A percentile compares a stretch with the other conserved stretches of the same genome.
Evolutionary conservation across 1,139 yeast genomes (phyloP).

Genomic region (Suhomyces atakaporum): DNA sequence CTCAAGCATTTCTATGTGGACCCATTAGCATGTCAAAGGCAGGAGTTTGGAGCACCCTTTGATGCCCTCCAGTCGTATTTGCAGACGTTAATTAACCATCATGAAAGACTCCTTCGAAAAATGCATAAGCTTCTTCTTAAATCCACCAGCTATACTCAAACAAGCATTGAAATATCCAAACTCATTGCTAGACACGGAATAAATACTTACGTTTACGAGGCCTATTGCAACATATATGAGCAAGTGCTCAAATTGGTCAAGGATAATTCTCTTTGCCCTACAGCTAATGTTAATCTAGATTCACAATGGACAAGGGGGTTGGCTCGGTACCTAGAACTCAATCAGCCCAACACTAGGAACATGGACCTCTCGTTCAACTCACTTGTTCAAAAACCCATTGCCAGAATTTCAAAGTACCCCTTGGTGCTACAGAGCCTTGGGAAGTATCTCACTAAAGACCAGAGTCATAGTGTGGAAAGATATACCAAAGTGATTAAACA

Average conservation of each 20-base stretch:
- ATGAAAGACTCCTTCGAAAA: constrained; percentile 13
- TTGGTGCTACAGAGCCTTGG: constrained; percentile 46
- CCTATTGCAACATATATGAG: constrained; percentile 44
- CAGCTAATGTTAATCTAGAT: constrained; percentile 11
- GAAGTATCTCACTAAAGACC: constrained; percentile 20
- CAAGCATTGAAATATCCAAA: constrained; percentile 17
- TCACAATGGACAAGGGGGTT: constrained; percentile 23
- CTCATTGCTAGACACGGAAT: constrained; percentile 31
- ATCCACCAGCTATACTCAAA: constrained; percentile 1
- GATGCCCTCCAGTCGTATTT: constrained; percentile 23
- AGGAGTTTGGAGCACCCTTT: constrained; percentile 31
- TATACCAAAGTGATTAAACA: constrained; percentile 19
- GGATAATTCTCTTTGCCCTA: constrained; percentile 15
- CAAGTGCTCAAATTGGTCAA: constrained; percentile 39
- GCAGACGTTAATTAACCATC: constrained; percentile 26
- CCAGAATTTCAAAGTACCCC: constrained; percentile 53
- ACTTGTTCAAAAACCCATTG: constrained; percentile 54
- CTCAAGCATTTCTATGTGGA: constrained; percentile 40
- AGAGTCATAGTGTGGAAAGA: constrained; percentile 6
- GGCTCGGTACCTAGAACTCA: constrained; percentile 43
- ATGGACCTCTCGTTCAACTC: constrained; percentile 53
- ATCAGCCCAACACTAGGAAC: constrained; percentile 34
- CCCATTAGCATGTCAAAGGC: constrained; percentile 26
- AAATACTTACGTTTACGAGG: constrained; percentile 36
- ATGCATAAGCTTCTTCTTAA: background rate